Percentiles rank a stretch among this genome's conserved stretches.
Conservation (phyloP, 495 filamentous ascomycete species). For the Xylaria acuta region DNA sequence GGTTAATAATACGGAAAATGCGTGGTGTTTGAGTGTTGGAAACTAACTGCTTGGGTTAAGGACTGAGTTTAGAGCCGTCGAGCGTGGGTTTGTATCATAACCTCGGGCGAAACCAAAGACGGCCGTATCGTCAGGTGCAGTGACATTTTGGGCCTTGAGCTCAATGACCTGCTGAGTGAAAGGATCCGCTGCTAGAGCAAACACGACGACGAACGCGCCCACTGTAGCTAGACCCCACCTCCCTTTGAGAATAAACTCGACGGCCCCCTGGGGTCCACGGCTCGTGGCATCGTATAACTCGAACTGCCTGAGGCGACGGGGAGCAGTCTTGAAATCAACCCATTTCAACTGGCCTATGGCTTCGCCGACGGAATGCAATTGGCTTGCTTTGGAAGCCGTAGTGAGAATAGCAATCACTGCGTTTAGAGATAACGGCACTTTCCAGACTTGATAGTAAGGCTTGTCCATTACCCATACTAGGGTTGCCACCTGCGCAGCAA, state of each 20-base stretch:
- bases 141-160: background rate
- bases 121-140: background rate
- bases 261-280: constrained; percentile 1
- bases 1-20: background rate
- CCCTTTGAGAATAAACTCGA: background rate
- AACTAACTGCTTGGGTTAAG: background rate
- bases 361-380: background rate
- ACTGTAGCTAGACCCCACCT: background rate
- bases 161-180: constrained; percentile 12
- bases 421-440: background rate
- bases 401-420: constrained; percentile 7
- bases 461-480: background rate
- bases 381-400: background rate
- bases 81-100: background rate
- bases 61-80: background rate
- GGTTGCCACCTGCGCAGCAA: background rate
- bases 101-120: background rate
- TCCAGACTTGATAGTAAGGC: background rate
- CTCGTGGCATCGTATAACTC: constrained; percentile 2
- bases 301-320: background rate
- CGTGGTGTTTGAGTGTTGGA: background rate
- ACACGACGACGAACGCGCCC: background rate
- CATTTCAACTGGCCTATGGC: constrained; percentile 17
- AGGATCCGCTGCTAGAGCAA: background rate
- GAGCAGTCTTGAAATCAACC: background rate